Evolutionary conservation across 148 eudicot species (phyloP), one percentile per base, ranked within the genome.

Genomic region (Rhododendron ovatum): DNA sequence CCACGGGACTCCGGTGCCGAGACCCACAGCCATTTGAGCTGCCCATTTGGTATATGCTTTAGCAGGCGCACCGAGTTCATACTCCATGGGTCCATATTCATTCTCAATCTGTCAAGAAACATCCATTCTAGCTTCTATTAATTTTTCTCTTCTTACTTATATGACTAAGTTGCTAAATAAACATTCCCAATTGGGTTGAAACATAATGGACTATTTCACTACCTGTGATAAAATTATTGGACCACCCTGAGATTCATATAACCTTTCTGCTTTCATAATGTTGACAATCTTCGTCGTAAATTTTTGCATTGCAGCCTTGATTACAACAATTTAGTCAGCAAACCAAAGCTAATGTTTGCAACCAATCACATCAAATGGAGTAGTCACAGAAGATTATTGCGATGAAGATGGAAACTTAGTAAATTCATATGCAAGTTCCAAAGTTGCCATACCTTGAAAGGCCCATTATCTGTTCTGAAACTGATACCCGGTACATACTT

Each of bases 191-290:
- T 35, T 55, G 71, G 17, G 8, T 81, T 41, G 37, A 59, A 13
- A 57, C 15, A 78, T 76, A 74, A 48, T 22, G 50, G 67, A 81
- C 45, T 17, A 80, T 7, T 78, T 69, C 63, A 61, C 45, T 85
- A 96, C 99, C 99, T 96, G 99, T 15, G 99, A 96, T 86, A 96
- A 84, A 50, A 96, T 96, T 28, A 96, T 94, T 73, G 99, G 99
- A 83, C 99, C 99, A 24, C 99, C 99, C 77, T 96, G 99, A 84
- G 99, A 89, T 89, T 94, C 96, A 86, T 87, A 96, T 75, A 96
- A 77, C 81, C 86, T 91, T 82, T 95, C 96, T 41, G 91, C 91
- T 89, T 95, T 96, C 98, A 96, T 95, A 96, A 96, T 93, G 86
- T 93, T 82, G 80, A 96, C 99, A 87, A 96, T 96, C 88, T 94